Base-by-base conservation (phyloP, 768 basidiomycete species). In the Bullera alba region DNA sequence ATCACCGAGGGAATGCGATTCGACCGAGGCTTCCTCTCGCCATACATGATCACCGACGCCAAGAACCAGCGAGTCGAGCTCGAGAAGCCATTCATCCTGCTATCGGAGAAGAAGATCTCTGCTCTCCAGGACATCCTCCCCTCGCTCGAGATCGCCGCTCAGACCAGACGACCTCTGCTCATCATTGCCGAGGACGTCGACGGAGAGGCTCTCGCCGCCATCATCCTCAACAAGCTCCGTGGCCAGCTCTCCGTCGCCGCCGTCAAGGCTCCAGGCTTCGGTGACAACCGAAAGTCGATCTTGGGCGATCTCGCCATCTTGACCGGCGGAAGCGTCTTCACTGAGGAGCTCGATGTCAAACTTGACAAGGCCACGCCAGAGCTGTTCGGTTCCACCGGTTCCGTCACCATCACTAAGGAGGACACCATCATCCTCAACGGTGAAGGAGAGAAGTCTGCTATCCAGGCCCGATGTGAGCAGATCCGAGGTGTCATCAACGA, bases 1-100 rank as follows among this genome's bases (percentile, higher is more conserved):
- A 91, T 99, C 67, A 96, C 93, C 23, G 93, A 99, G 77, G 93
- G 93, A 74, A 99, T 99, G 93, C 84, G 91, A 67, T 96, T 99
- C 77, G 93, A 99, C 81, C 86, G 93, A 47, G 93, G 93, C 19
- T 99, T 82, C 80, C 93, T 96, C 76, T 90, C 87, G 1, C 89
- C 92, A 0, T 96, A 96, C 81, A 95, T 97, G 74, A 83, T 99
- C 75, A 97, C 93, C 58, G 90, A 99, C 77, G 86, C 92, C 78
- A 96, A 97, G 81, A 69, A 80, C 37, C 93, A 96, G 73, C 89
- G 86, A 73, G 86, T 85, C 77, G 92, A 97, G 73, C 86, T 95
- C 57, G 93, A 99, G 77, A 97, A 96, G 76, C 93, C 93, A 15
- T 76, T 84, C 65, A 84, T 97, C 65, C 82, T 97, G 38, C 80